Conservation (phyloP, 257 asterid species). For the Solanum appendiculatum region DNA sequence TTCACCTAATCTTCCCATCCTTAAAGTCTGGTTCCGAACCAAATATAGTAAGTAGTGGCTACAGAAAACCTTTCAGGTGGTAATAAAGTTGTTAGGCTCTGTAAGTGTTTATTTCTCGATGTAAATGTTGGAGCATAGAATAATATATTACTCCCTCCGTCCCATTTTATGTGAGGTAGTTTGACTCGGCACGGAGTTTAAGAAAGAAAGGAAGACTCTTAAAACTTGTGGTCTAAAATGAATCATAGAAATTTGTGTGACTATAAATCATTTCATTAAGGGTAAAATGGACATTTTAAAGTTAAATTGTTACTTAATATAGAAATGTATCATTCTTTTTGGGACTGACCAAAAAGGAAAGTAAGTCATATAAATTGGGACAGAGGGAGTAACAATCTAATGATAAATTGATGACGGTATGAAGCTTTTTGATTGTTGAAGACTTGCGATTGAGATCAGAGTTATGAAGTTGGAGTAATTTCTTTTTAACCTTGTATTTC, state of each 20-base stretch:
- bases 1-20: slow-evolving; percentile 91
- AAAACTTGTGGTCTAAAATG: too few relatives aligned
- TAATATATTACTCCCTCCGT: too few relatives aligned
- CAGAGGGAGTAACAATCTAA: background rate
- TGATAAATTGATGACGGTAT: background rate
- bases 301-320: too few relatives aligned
- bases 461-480: background rate
- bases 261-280: too few relatives aligned
- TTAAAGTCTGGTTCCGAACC: slow-evolving; percentile 92
- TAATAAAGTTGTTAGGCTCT: background rate
- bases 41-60: slow-evolving; percentile 65
- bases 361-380: too few relatives aligned
- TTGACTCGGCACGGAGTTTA: too few relatives aligned
- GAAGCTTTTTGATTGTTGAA: background rate
- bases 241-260: too few relatives aligned
- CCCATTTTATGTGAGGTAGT: too few relatives aligned
- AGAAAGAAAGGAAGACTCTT: too few relatives aligned
- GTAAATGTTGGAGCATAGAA: background rate
- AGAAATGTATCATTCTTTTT: too few relatives aligned
- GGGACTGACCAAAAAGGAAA: too few relatives aligned
- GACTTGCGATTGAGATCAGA: background rate
- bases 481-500: background rate
- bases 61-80: background rate
- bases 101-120: background rate
- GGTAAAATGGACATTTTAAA: too few relatives aligned